Evolutionary conservation across 495 filamentous ascomycete genomes (phyloP), one percentile per base, ranked within the genome.

Genomic region (Choiromyces venosus): DNA sequence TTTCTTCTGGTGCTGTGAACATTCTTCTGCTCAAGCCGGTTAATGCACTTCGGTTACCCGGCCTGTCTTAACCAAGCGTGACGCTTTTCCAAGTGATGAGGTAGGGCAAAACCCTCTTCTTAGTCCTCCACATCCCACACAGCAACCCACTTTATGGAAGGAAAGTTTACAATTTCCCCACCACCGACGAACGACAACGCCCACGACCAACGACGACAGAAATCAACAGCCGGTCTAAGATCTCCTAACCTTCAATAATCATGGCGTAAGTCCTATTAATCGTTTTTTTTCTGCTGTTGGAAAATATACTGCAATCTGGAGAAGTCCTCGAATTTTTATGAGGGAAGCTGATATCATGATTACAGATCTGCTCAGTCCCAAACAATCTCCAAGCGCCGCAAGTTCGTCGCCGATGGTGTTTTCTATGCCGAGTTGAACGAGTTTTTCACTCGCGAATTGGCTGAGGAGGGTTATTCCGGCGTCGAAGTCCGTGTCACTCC

Each of bases 341-440:
- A 37, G 44, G 70, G 18, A 74, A 71, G 46, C 74, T 80, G 69
- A 66, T 68, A 71, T 68, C 64, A 64, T 44, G 67, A 61, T 40
- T 73, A 68, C 68, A 80, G 79, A 65, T 77, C 79, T 46, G 79
- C 79, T 73, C 79, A 80, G 69, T 80, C 79, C 39, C 76, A 78
- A 66, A 78, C 79, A 79, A 92, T 91, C 85, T 97, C 94, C 83
- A 99, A 99, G 91, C 90, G 93, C 84, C 91, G 95, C 87, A 99
- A 99, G 92, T 99, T 99, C 89, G 94, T 98, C 85, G 96, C 96
- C 83, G 96, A 98, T 86, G 96, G 95, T 87, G 96, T 98, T 84
- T 99, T 98, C 92, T 99, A 97, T 86, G 96, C 96, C 87, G 95
- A 99, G 87, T 87, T 98, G 85, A 99, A 98, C 91, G 95, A 99